A percentile compares a stretch with the other conserved stretches of the same genome.
phyloP scores from a whole-genome alignment of 805 yeast genomes.

The Wickerhamiella vanderwaltii region DNA sequence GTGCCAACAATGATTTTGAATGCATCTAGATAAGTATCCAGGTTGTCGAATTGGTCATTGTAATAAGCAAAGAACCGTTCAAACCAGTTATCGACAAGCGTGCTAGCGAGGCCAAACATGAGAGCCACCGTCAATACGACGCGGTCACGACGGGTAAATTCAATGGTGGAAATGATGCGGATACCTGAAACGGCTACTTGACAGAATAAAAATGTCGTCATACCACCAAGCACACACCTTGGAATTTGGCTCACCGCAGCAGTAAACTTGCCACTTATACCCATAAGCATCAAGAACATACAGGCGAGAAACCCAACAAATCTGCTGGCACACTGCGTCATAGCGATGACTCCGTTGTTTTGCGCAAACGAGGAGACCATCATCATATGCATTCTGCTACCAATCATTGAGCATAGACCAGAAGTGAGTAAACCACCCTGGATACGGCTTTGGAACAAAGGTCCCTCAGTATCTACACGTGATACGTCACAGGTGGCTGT shows the following conservation, averaged over 20 bases:
- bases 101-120: slow-evolving; percentile 53
- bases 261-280: slow-evolving; percentile 70
- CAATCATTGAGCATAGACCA: slow-evolving; percentile 62
- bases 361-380: slow-evolving; percentile 88
- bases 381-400: slow-evolving; percentile 66
- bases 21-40: slow-evolving; percentile 52
- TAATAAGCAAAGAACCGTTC: slow-evolving; percentile 46
- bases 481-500: slow-evolving; percentile 88
- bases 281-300: slow-evolving; percentile 69
- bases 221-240: slow-evolving; percentile 67
- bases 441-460: slow-evolving; percentile 61
- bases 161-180: slow-evolving; percentile 40
- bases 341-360: slow-evolving; percentile 81
- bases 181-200: slow-evolving; percentile 64
- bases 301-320: slow-evolving; percentile 68
- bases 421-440: slow-evolving; percentile 88
- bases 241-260: slow-evolving; percentile 76
- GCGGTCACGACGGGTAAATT: slow-evolving; percentile 57
- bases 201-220: slow-evolving; percentile 62
- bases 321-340: slow-evolving; percentile 82
- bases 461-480: slow-evolving; percentile 70
- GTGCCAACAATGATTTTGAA: slow-evolving; percentile 59
- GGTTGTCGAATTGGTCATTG: slow-evolving; percentile 38
- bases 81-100: slow-evolving; percentile 52
- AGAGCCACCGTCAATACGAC: slow-evolving; percentile 53